A percentile compares a stretch with the other conserved stretches of the same genome.
These are phyloP conservation scores for Aschersonia sp. DNA, from an alignment of 2,329 filamentous ascomycete species.

Conservation along the genomic window DNA sequence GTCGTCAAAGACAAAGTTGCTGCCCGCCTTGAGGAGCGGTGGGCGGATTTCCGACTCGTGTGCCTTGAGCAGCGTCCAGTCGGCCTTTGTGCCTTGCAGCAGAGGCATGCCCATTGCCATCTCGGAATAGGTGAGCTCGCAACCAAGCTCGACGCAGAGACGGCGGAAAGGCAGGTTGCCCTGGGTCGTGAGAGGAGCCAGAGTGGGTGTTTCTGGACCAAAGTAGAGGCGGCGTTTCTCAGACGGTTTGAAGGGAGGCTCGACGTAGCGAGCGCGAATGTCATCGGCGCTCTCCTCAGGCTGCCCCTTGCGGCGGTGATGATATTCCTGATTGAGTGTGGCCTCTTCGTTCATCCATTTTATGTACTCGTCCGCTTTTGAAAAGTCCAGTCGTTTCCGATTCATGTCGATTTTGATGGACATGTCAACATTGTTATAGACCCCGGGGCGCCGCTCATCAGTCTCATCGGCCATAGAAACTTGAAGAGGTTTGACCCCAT, in stretches of 20 bases:
- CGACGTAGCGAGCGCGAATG: constrained; percentile 64
- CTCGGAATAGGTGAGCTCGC: constrained; percentile 90
- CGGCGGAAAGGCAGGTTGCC: constrained; percentile 91
- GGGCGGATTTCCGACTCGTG: constrained; percentile 69
- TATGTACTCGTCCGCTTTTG: constrained; percentile 61
- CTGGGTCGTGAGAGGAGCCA: constrained; percentile 93
- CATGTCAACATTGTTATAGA: constrained; percentile 61
- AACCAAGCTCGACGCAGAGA: constrained; percentile 76
- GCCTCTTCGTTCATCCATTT: constrained; percentile 60
- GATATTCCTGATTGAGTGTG: constrained; percentile 21
- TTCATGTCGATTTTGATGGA: constrained; percentile 60
- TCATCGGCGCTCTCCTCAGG: constrained; percentile 41
- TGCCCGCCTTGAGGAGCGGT: constrained; percentile 47
- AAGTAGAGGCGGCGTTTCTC: constrained; percentile 94
- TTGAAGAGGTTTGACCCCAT: constrained; percentile 3
- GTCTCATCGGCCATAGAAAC: constrained; percentile 15
- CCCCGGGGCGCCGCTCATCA: constrained; percentile 41
- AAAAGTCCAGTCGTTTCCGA: constrained; percentile 54
- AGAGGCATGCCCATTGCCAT: constrained; percentile 92
- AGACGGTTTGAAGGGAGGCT: constrained; percentile 75
- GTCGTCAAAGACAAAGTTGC: constrained; percentile 42
- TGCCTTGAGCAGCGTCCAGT: constrained; percentile 91
- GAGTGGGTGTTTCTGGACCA: constrained; percentile 76
- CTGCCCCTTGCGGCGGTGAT: constrained; percentile 27
- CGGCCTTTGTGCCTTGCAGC: constrained; percentile 75